A percentile compares a stretch with the other conserved stretches of the same genome.
These are phyloP conservation scores for Backusella liffmaniae DNA, from an alignment of 192 early-diverging fungal species.

Conservation along the genomic window DNA sequence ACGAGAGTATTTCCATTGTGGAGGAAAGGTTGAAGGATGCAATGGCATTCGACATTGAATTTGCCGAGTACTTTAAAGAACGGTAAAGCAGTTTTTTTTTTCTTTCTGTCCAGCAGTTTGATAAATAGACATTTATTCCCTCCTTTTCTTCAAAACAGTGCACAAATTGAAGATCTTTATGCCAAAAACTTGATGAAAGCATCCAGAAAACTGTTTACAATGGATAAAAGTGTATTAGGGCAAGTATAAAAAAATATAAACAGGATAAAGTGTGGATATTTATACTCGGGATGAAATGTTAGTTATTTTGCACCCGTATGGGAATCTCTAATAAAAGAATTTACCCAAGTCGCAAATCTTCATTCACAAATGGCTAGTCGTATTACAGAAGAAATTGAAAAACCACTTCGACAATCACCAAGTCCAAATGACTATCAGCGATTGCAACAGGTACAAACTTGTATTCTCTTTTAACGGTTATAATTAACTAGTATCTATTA, in stretches of 20 bases:
- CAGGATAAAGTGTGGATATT: too few relatives aligned
- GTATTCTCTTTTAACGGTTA: neutral
- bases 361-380: constrained; percentile 39
- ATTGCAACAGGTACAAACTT: constrained; percentile 19
- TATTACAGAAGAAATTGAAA: constrained; percentile 41
- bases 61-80: constrained; percentile 53
- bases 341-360: constrained; percentile 28
- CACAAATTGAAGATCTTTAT: constrained; percentile 47
- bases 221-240: constrained; percentile 41
- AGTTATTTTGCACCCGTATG: constrained; percentile 27
- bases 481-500: neutral
- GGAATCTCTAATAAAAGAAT: constrained; percentile 29
- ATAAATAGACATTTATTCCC: neutral
- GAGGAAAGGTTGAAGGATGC: constrained; percentile 43
- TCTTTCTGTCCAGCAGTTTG: neutral
- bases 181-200: constrained; percentile 47
- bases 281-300: neutral
- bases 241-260: neutral
- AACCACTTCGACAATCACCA: constrained; percentile 19
- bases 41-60: constrained; percentile 42
- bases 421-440: constrained; percentile 14
- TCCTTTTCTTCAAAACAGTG: constrained; percentile 18
- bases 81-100: constrained; percentile 30
- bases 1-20: constrained; percentile 48
- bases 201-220: constrained; percentile 44